These are phyloP conservation scores for Sherardia arvensis DNA, from an alignment of 257 asterid genomes.

Conservation along the genomic window DNA sequence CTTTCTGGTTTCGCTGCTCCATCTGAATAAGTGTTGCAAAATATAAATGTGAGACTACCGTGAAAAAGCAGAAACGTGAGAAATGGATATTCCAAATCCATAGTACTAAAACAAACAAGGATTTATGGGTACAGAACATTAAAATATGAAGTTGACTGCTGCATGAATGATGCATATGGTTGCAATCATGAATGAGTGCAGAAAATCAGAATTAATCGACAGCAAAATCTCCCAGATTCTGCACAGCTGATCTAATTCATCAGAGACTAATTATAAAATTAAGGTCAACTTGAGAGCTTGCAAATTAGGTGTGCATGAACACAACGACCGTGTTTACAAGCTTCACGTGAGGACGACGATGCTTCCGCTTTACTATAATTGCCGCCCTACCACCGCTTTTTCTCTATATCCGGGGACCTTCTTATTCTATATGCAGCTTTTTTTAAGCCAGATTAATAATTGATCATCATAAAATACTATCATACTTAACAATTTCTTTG, in stretches of 20 bases:
- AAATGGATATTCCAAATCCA: background rate
- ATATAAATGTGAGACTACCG: background rate
- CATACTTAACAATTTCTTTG: too few relatives aligned
- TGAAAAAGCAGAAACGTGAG: background rate
- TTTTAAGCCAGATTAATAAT: background rate
- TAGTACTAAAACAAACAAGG: background rate
- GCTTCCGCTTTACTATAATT: background rate
- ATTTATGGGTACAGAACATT: background rate
- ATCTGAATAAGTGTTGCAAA: background rate
- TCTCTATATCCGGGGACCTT: background rate
- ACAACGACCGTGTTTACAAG: background rate
- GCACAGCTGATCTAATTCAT: background rate
- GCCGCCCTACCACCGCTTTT: background rate
- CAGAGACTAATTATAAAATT: background rate
- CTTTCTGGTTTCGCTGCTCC: too few relatives aligned
- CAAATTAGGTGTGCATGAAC: background rate
- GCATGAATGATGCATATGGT: background rate
- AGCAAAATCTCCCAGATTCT: conserved; percentile 13
- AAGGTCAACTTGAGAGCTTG: background rate
- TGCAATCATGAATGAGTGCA: background rate
- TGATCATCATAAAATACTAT: background rate
- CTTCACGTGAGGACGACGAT: conserved; percentile 9
- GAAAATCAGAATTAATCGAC: conserved; percentile 12
- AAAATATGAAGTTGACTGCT: background rate
- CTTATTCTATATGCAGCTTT: too few relatives aligned